These are phyloP conservation scores for Dryas drummondii DNA, from an alignment of 306 rosid genomes.

Conservation along the genomic window DNA sequence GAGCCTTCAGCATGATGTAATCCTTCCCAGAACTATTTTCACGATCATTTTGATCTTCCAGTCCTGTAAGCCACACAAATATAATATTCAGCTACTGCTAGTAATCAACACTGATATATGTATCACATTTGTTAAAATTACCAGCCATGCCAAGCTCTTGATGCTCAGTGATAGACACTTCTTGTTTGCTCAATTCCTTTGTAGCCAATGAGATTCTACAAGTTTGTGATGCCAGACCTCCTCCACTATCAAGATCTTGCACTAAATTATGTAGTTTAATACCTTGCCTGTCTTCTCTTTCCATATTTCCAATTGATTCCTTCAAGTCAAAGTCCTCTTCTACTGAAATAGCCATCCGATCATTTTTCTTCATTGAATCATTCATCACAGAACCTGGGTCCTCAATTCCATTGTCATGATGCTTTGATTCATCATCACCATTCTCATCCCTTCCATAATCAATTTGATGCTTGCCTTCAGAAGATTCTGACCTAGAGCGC, in stretches of 20 bases:
- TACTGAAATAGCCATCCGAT: conserved; percentile 33
- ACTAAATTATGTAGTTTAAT: conserved; percentile 8
- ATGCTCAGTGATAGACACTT: conserved; percentile 36
- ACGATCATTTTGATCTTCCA: conserved; percentile 31
- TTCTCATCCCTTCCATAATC: conserved; percentile 45
- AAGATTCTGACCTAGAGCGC: conserved; percentile 42
- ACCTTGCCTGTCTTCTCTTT: conserved; percentile 39
- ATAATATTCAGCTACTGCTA: conserved; percentile 24
- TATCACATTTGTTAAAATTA: conserved; percentile 30
- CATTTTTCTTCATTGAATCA: conserved; percentile 22
- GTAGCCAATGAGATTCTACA: conserved; percentile 32
- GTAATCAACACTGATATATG: background rate
- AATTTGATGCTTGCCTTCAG: conserved; percentile 41
- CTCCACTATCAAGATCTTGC: conserved; percentile 19
- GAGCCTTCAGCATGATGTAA: conserved; percentile 36
- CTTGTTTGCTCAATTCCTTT: conserved; percentile 38
- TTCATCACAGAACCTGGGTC: conserved; percentile 26
- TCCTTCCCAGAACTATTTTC: conserved; percentile 28
- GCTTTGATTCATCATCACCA: conserved; percentile 30
- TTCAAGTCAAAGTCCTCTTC: conserved; percentile 30
- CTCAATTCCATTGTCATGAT: conserved; percentile 34
- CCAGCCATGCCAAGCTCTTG: conserved; percentile 38
- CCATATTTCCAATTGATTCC: conserved; percentile 29
- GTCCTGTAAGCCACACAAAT: conserved; percentile 46
- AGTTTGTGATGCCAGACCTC: conserved; percentile 14